Evolutionary conservation across 345 rosid genomes (phyloP).

Genomic region (Punica granatum): DNA sequence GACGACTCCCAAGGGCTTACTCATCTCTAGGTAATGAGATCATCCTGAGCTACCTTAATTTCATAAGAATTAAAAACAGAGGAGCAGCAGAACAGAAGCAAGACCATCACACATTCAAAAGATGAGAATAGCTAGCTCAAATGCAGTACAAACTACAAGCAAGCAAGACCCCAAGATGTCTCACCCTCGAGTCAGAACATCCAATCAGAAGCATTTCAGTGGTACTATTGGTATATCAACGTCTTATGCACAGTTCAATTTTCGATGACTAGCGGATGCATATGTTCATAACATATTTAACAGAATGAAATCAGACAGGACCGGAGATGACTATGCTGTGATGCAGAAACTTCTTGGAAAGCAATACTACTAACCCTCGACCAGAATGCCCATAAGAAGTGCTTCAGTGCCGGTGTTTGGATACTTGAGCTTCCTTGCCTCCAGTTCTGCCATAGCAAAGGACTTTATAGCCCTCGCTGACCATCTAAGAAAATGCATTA

Average conservation of each 20-base stretch:
- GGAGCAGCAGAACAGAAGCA: not conserved
- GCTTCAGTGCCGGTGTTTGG: conserved; percentile 76
- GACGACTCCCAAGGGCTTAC: no score
- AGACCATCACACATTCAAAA: not conserved
- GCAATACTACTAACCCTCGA: conserved; percentile 54
- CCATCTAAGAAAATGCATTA: conserved; percentile 46
- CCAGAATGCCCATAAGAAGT: conserved; percentile 80
- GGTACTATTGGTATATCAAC: not conserved
- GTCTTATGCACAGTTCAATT: not conserved
- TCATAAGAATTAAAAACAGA: not conserved
- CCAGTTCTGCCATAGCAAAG: conserved; percentile 74
- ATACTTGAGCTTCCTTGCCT: conserved; percentile 90
- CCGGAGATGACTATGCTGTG: no score
- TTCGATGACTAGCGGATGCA: no score
- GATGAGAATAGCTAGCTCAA: not conserved
- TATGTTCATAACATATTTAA: no score
- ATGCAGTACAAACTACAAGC: no score
- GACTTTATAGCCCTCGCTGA: conserved; percentile 82
- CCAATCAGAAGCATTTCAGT: not conserved
- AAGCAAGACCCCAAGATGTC: no score
- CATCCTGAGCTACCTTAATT: no score
- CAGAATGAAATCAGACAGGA: no score
- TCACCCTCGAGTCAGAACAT: no score
- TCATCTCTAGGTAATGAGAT: no score
- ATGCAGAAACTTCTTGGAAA: not conserved